phyloP scores from a whole-genome alignment of 2,329 filamentous ascomycete genomes.

The Monosporascus ibericus region DNA sequence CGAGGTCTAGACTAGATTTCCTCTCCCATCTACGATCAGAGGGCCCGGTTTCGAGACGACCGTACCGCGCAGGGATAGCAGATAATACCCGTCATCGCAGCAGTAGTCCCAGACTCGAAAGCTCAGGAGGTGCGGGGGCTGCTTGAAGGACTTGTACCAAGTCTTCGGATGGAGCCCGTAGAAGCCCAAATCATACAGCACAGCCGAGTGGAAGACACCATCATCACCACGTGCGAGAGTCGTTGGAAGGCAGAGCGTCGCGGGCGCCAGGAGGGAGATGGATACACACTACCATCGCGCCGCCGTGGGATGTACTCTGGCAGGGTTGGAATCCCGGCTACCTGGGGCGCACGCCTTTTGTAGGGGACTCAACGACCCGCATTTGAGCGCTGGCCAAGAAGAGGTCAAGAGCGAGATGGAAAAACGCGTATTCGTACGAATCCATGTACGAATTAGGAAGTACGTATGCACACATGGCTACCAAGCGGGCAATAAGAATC shows the following conservation, averaged over 20 bases:
- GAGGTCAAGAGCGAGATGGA: too few relatives aligned
- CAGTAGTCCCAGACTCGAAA: slow-evolving; percentile 8
- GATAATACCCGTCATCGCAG: slow-evolving; percentile 9
- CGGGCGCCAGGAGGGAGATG: neutral
- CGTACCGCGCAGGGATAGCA: slow-evolving; percentile 10
- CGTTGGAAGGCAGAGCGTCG: neutral
- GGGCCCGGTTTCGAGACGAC: slow-evolving; percentile 7
- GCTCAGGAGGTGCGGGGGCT: slow-evolving; percentile 8
- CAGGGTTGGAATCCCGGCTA: too few relatives aligned
- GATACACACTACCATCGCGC: neutral
- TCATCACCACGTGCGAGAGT: neutral
- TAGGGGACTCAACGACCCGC: too few relatives aligned
- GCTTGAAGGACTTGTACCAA: slow-evolving; percentile 7
- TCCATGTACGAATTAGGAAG: too few relatives aligned
- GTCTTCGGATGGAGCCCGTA: slow-evolving; percentile 10
- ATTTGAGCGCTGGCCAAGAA: too few relatives aligned
- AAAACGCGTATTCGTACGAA: too few relatives aligned
- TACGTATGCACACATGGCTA: too few relatives aligned
- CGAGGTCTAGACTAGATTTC: slow-evolving; percentile 11
- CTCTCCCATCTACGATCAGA: slow-evolving; percentile 10
- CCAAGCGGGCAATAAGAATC: too few relatives aligned
- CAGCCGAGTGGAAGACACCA: slow-evolving; percentile 1
- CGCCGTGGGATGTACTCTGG: too few relatives aligned
- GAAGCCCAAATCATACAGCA: slow-evolving; percentile 11
- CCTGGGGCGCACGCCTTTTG: too few relatives aligned